A percentile compares a stretch with the other conserved stretches of the same genome.
phyloP scores from a whole-genome alignment of 768 basidiomycete species.

The Leccinellum luteum region DNA sequence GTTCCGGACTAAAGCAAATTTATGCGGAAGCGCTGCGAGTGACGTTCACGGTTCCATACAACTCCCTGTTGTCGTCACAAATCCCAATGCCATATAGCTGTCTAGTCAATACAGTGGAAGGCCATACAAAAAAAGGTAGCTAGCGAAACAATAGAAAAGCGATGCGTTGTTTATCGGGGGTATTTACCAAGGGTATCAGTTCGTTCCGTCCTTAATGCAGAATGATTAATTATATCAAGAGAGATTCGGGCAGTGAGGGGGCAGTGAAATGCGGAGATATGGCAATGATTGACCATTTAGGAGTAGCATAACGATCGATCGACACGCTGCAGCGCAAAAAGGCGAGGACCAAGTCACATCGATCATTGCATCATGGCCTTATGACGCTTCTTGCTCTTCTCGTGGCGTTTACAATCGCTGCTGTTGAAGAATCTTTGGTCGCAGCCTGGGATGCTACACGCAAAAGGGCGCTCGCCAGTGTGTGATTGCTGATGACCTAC shows the following conservation, averaged over 20 bases:
- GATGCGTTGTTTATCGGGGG: conserved; percentile 11
- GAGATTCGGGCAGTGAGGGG: conserved; percentile 1
- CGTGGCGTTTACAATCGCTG: conserved; percentile 34
- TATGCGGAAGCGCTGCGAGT: not conserved
- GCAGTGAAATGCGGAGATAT: conserved; percentile 8
- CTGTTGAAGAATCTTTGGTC: conserved; percentile 29
- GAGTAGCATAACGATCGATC: conserved; percentile 24
- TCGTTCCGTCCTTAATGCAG: conserved; percentile 9
- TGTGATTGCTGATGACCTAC: conserved; percentile 32
- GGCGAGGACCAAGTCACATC: conserved; percentile 1
- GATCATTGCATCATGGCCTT: conserved; percentile 19
- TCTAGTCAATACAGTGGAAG: conserved; percentile 17
- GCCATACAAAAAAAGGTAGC: not conserved
- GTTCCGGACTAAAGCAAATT: not conserved
- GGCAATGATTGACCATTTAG: conserved; percentile 1
- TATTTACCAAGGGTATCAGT: conserved; percentile 23
- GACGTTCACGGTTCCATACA: not conserved
- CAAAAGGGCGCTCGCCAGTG: conserved; percentile 25
- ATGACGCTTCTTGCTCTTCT: conserved; percentile 33
- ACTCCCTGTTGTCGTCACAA: not conserved
- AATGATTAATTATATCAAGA: conserved; percentile 1
- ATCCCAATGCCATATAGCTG: not conserved
- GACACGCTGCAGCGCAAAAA: conserved; percentile 8
- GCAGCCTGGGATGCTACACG: conserved; percentile 26
- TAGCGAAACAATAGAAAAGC: conserved; percentile 11